Conservation (phyloP, 129 eudicot genomes). For the Ambrosia trifida region DNA sequence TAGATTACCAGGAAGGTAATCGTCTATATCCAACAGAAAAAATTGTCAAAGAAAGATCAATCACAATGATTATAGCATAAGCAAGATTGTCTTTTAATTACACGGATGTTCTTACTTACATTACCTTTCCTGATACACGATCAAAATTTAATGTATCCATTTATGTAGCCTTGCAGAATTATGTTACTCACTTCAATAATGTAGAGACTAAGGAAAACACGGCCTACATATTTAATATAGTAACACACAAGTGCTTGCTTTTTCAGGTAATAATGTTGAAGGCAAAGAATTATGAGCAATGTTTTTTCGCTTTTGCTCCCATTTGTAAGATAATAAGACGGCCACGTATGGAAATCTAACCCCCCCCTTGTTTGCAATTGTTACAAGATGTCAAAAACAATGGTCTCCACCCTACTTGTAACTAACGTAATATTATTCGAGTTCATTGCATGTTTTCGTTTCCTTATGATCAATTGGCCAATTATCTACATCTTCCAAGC, state of each 20-base stretch:
- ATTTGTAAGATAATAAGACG: neutral
- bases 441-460: neutral
- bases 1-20: neutral
- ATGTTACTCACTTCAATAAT: too few species aligned
- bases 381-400: constrained; percentile 13
- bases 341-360: neutral
- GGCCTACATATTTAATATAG: too few species aligned
- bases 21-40: neutral
- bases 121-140: too few species aligned
- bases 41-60: constrained; percentile 4
- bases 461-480: neutral
- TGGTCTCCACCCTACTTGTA: constrained; percentile 1
- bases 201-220: too few species aligned
- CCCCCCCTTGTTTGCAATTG: neutral
- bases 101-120: neutral
- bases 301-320: neutral
- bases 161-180: neutral
- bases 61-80: constrained; percentile 6
- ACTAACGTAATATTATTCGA: neutral
- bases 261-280: too few species aligned
- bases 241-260: too few species aligned
- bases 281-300: too few species aligned
- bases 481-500: constrained; percentile 9
- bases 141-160: too few species aligned
- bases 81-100: constrained; percentile 1